A percentile compares a stretch with the other conserved stretches of the same genome.
Conservation (phyloP, 495 filamentous ascomycete genomes). For the Rostrohypoxylon terebratum region DNA sequence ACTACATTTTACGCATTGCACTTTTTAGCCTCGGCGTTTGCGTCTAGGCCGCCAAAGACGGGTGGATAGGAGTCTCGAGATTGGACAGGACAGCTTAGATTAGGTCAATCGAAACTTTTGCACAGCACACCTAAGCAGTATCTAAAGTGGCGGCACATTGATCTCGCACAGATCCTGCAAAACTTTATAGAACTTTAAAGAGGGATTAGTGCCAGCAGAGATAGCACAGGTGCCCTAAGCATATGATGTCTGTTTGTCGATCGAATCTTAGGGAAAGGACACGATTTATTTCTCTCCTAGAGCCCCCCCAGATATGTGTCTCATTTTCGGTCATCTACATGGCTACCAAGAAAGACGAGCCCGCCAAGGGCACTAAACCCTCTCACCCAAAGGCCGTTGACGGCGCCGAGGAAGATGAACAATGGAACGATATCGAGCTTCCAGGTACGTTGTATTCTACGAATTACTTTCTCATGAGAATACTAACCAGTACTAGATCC, state of each 20-base stretch:
- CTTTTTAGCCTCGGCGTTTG: slow-evolving; percentile 42
- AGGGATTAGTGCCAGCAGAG: background rate
- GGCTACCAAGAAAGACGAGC: background rate
- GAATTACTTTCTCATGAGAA: background rate
- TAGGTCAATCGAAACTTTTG: slow-evolving; percentile 30
- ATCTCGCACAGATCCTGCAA: background rate
- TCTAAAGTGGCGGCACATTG: background rate
- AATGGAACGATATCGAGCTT: background rate
- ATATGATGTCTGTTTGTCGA: background rate
- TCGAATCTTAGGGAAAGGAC: background rate
- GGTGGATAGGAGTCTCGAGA: slow-evolving; percentile 46
- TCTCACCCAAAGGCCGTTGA: background rate
- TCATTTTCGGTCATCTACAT: background rate
- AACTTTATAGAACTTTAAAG: background rate
- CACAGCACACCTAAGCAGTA: slow-evolving; percentile 1
- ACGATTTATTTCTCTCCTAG: background rate
- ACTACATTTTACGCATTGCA: slow-evolving; percentile 32
- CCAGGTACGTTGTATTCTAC: background rate
- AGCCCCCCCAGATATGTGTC: background rate
- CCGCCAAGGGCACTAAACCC: background rate
- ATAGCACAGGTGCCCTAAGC: background rate
- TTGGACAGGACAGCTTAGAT: slow-evolving; percentile 45
- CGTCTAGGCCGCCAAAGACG: slow-evolving; percentile 29
- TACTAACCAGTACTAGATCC: background rate
- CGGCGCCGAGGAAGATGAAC: background rate